These are phyloP conservation scores for Euphorbia peplus DNA, from an alignment of 345 rosid genomes.

Conservation along the genomic window DNA sequence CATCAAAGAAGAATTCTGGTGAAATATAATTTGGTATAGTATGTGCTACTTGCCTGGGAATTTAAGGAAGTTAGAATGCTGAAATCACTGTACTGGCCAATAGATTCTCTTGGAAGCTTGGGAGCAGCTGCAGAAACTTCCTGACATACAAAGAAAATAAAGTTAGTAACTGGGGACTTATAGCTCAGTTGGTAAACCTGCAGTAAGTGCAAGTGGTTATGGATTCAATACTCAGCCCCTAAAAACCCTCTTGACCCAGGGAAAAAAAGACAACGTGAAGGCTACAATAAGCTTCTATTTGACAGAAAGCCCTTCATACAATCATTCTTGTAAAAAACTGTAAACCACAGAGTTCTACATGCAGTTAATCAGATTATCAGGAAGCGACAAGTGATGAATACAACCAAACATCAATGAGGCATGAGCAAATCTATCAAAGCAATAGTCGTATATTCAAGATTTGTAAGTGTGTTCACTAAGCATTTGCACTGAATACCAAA, in stretches of 20 bases:
- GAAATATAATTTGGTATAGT: not conserved
- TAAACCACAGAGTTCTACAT: no score
- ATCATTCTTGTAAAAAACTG: not conserved
- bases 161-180: no score
- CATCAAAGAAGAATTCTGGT: not conserved
- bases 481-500: not conserved
- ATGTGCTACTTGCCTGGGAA: slow-evolving; percentile 65
- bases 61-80: slow-evolving; percentile 86
- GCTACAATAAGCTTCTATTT: slow-evolving; percentile 2
- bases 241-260: no score
- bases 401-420: not conserved
- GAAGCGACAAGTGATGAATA: not conserved
- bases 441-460: not conserved
- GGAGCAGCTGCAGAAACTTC: slow-evolving; percentile 73
- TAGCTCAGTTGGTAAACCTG: no score
- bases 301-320: not conserved
- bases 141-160: slow-evolving; percentile 31
- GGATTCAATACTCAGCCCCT: no score
- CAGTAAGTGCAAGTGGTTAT: no score
- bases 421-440: not conserved
- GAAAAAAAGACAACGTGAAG: slow-evolving; percentile 25
- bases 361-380: not conserved
- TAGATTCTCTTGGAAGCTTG: slow-evolving; percentile 68
- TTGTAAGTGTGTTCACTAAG: not conserved
- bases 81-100: slow-evolving; percentile 83